Evolutionary conservation across 164 flowering plant genomes (phyloP).

Genomic region (Sextonia rubra): DNA sequence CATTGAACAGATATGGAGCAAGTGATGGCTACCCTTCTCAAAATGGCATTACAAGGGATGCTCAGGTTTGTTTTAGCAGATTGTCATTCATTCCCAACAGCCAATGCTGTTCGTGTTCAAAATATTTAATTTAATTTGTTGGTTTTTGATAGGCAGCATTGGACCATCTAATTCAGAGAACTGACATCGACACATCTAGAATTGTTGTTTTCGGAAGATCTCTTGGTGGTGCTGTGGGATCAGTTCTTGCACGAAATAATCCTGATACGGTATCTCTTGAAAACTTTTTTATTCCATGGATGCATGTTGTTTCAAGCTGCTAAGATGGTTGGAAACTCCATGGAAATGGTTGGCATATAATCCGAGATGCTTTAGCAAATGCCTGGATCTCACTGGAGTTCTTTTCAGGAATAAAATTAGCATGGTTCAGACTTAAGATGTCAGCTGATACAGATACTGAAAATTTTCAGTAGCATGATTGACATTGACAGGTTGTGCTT

Average conservation of each 20-base stretch:
- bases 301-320: not conserved
- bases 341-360: not conserved
- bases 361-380: not conserved
- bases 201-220: slow-evolving; percentile 96
- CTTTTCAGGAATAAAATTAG: too few species aligned
- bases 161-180: slow-evolving; percentile 82
- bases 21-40: slow-evolving; percentile 99
- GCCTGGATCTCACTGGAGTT: too few species aligned
- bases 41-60: slow-evolving; percentile 83
- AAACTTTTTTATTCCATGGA: not conserved
- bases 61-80: slow-evolving; percentile 55
- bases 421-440: too few species aligned
- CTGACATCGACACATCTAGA: slow-evolving; percentile 86
- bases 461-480: too few species aligned
- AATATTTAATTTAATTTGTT: not conserved
- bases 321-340: not conserved
- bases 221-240: slow-evolving; percentile 98
- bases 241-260: slow-evolving; percentile 76
- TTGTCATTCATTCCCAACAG: not conserved
- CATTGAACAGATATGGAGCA: slow-evolving; percentile 69
- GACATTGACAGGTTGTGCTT: not conserved
- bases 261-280: slow-evolving; percentile 78
- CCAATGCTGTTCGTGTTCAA: slow-evolving; percentile 2
- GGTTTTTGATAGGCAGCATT: slow-evolving; percentile 68
- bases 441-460: too few species aligned